A percentile compares a stretch with the other conserved stretches of the same genome.
These are phyloP conservation scores for Phytophthora tubulina DNA, from an alignment of 352 stramenopile species.

Conservation along the genomic window DNA sequence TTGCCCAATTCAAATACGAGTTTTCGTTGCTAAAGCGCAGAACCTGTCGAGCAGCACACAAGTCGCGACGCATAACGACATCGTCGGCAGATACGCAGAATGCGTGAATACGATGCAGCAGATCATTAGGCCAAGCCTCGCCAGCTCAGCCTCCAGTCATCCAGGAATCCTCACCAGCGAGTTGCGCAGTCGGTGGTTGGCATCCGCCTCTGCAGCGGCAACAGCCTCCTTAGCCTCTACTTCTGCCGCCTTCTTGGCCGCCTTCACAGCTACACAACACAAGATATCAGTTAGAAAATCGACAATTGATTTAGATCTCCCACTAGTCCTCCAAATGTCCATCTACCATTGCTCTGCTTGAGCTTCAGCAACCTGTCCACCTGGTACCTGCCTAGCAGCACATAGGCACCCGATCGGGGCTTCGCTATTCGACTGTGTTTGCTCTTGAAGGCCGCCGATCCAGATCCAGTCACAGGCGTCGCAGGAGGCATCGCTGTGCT, in stretches of 20 bases:
- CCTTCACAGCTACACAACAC: constrained; percentile 27
- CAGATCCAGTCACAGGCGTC: constrained; percentile 6
- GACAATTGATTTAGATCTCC: not conserved
- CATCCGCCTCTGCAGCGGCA: constrained; percentile 38
- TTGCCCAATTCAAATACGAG: constrained; percentile 90
- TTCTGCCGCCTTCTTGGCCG: constrained; percentile 45
- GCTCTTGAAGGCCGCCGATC: constrained; percentile 26
- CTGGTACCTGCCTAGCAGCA: constrained; percentile 41
- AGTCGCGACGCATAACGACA: not conserved
- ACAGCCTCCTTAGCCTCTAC: constrained; percentile 35
- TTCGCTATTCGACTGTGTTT: constrained; percentile 33
- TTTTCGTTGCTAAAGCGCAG: constrained; percentile 91
- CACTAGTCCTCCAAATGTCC: not conserved
- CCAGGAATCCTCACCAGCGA: constrained; percentile 37
- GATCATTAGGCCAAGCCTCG: not conserved
- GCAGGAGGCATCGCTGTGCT: constrained; percentile 8
- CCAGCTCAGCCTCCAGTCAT: not conserved
- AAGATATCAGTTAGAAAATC: constrained; percentile 5
- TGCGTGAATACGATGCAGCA: constrained; percentile 27
- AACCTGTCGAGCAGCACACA: constrained; percentile 39
- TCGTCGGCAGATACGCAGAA: not conserved
- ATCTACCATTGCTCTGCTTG: constrained; percentile 40
- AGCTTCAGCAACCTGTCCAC: constrained; percentile 41
- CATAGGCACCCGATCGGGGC: constrained; percentile 19
- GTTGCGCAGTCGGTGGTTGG: constrained; percentile 44